Evolutionary conservation across 2,329 filamentous ascomycete species (phyloP).

Genomic region (Scolecobasidium constrictum): DNA sequence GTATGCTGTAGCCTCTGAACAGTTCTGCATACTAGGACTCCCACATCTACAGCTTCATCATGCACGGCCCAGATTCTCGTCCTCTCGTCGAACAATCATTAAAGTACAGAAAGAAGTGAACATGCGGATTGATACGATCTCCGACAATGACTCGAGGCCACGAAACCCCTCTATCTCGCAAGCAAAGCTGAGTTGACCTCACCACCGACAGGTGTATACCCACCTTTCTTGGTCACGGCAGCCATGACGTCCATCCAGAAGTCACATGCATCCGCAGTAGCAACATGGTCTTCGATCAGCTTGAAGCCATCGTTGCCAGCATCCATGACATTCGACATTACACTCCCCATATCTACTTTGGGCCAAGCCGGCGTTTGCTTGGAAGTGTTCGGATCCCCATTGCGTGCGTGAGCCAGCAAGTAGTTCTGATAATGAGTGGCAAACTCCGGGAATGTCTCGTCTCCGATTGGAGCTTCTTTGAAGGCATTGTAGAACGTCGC

Average conservation of each 20-base stretch:
- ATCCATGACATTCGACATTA: neutral
- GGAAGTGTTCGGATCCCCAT: conserved; percentile 2
- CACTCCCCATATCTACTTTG: neutral
- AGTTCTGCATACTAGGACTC: too few species aligned
- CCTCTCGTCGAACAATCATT: too few species aligned
- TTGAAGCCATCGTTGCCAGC: conserved; percentile 4
- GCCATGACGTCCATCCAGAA: conserved; percentile 8
- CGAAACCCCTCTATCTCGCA: neutral
- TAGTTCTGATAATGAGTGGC: conserved; percentile 5
- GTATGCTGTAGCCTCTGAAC: too few species aligned
- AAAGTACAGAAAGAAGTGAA: too few species aligned
- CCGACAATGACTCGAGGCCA: too few species aligned
- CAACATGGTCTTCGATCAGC: neutral
- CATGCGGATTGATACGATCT: too few species aligned
- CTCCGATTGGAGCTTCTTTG: neutral
- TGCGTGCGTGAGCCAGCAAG: conserved; percentile 2
- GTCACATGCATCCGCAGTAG: conserved; percentile 4
- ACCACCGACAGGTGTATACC: neutral
- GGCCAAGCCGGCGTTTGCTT: neutral
- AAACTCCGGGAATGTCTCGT: neutral
- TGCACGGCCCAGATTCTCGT: too few species aligned
- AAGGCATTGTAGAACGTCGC: conserved; percentile 3
- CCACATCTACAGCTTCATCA: too few species aligned
- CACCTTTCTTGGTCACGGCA: conserved; percentile 2
- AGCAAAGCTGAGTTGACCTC: neutral